Percentiles rank a stretch among this genome's conserved stretches.
Conservation (phyloP, 345 rosid genomes). For the Gossypium bickii region DNA sequence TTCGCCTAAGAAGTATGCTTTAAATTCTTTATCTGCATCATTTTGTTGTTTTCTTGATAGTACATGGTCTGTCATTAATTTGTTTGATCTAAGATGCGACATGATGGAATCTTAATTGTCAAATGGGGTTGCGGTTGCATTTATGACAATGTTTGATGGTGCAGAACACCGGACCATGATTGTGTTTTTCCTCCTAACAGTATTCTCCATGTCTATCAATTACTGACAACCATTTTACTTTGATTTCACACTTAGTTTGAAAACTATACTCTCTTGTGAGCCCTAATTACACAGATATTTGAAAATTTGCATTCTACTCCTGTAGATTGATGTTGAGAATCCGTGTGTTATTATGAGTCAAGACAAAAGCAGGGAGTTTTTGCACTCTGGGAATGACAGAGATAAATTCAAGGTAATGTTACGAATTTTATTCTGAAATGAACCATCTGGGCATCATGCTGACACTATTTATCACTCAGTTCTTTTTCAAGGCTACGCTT, state of each 20-base stretch:
- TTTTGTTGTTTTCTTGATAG: neutral
- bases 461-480: conserved; percentile 45
- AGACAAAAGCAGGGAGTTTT: conserved; percentile 96
- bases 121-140: neutral
- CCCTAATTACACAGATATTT: conserved; percentile 4
- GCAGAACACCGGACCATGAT: neutral
- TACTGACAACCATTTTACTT: neutral
- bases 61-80: neutral
- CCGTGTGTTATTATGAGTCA: conserved; percentile 98
- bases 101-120: neutral
- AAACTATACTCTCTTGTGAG: neutral
- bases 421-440: conserved; percentile 10
- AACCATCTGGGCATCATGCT: conserved; percentile 22
- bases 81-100: neutral
- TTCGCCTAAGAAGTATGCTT: conserved; percentile 5
- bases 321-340: conserved; percentile 95
- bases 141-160: neutral
- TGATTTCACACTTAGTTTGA: neutral
- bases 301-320: conserved; percentile 7
- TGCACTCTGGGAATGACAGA: conserved; percentile 94
- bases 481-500: conserved; percentile 91
- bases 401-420: conserved; percentile 82
- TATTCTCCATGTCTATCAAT: neutral
- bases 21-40: neutral
- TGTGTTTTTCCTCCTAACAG: neutral